Evolutionary conservation across 148 eudicot genomes (phyloP), one percentile per base, ranked within the genome.

Genomic region (Amaranthus hypochondriacus): DNA sequence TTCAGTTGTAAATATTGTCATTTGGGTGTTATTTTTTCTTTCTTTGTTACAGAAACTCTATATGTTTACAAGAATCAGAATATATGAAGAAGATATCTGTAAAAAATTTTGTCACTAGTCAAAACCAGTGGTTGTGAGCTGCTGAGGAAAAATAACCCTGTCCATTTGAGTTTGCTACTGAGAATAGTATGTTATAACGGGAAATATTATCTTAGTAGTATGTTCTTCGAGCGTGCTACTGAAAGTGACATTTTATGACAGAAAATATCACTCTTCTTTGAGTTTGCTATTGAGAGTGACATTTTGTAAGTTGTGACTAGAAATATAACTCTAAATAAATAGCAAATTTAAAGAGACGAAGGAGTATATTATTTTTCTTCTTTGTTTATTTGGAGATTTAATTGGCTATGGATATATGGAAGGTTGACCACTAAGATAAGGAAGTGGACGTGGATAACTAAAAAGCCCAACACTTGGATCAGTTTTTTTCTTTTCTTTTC

Each of bases 1-100:
- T 54, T 86, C 89, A 66, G 78, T 69, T 39, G 81, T 75, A 49
- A 66, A 70, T 46, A 80, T 78, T 66, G 85, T 77, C 83, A 81
- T 82, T 64, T 68, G 71, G 53, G 28, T 50, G 56, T 61, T 18
- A 9, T 64, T 39, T 7, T 50, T 74, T 46, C 52, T 3, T 55
- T 44, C 14, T 73, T 46, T 6, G 67, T n/a, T 69, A 6, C 28
- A 48, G 13, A 18, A 14, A 14, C 56, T 67, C 5, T 18, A 49
- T 4, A 7, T 75, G 55, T 56, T 75, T 13, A 9, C 21, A 28
- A 7, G 6, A 4, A 54, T 62, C 12, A 43, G 28, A n/a, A 44
- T 44, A 66, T 10, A 73, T 7, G 8, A 44, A 52, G 18, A 14
- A 8, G 8, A 56, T 6, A 48, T 4, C 4, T 28, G 68, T 50